These are phyloP conservation scores for Apiotrichum veenhuisii DNA, from an alignment of 1,284 basidiomycete genomes.

Conservation along the genomic window DNA sequence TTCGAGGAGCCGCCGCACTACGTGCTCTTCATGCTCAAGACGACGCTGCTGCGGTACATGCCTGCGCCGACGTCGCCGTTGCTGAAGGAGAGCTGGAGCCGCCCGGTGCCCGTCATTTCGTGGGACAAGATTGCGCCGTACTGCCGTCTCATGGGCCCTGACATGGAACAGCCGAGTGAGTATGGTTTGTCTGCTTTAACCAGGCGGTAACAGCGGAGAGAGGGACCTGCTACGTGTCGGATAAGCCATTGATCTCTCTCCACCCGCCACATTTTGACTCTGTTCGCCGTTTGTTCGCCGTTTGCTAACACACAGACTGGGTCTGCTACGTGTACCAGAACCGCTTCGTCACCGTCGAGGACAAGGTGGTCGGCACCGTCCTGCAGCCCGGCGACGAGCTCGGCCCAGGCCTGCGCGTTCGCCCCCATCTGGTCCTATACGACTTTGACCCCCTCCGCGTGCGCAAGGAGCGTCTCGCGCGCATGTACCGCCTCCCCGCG, in stretches of 20 bases:
- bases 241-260: no score
- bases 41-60: conserved; percentile 36
- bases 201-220: no score
- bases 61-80: conserved; percentile 38
- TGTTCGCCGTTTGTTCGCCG: neutral
- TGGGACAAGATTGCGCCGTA: conserved; percentile 40
- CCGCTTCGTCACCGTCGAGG: conserved; percentile 33
- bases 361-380: neutral
- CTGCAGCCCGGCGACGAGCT: neutral
- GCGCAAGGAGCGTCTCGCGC: conserved; percentile 27
- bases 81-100: conserved; percentile 24
- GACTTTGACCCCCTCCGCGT: conserved; percentile 45
- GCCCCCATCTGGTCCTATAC: conserved; percentile 23
- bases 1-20: conserved; percentile 22
- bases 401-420: neutral
- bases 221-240: no score
- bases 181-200: neutral
- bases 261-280: no score
- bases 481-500: conserved; percentile 7
- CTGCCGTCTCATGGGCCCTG: conserved; percentile 39
- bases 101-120: conserved; percentile 30
- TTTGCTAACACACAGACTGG: conserved; percentile 27
- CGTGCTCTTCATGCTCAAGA: conserved; percentile 30
- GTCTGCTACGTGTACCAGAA: conserved; percentile 49
- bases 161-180: conserved; percentile 24